phyloP scores from a whole-genome alignment of 2,329 filamentous ascomycete genomes.

The Zalaria sp. region DNA sequence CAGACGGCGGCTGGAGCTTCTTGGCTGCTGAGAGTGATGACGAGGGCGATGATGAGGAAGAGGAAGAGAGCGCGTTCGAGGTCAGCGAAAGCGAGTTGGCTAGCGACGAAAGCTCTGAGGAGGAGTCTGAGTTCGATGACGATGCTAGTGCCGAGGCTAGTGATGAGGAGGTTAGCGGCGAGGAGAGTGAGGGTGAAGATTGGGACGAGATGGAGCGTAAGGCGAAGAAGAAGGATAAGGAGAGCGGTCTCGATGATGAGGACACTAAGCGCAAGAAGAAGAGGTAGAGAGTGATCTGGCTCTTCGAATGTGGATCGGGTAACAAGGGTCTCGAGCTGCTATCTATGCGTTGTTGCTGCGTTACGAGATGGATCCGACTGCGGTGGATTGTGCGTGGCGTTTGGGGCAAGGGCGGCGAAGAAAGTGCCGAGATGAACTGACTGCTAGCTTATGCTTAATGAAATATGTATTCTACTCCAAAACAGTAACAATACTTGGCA shows the following conservation, averaged over 20 bases:
- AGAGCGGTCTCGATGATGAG: conserved; percentile 38
- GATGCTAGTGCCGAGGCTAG: conserved; percentile 72
- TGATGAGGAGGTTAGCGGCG: conserved; percentile 45
- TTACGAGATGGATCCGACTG: too few species aligned
- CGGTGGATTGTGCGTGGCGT: too few species aligned
- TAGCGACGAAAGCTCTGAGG: conserved; percentile 66
- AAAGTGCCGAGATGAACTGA: too few species aligned
- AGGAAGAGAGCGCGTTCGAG: conserved; percentile 86
- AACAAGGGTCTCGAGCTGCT: too few species aligned
- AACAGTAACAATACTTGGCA: too few species aligned
- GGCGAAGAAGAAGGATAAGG: conserved; percentile 50
- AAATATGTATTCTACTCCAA: too few species aligned
- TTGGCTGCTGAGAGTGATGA: conserved; percentile 76
- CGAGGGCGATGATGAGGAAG: conserved; percentile 61
- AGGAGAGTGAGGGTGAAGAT: conserved; percentile 65
- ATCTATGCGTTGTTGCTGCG: too few species aligned
- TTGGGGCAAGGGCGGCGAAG: too few species aligned
- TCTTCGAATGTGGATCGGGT: too few species aligned
- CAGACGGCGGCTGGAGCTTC: conserved; percentile 91
- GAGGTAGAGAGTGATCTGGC: conserved; percentile 11
- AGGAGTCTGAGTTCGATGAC: conserved; percentile 87
- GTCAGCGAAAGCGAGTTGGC: conserved; percentile 72
- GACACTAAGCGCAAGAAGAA: conserved; percentile 62
- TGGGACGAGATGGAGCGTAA: conserved; percentile 94
- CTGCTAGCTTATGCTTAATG: too few species aligned